Base-by-base conservation (phyloP, 1,284 basidiomycete species). In the Rhodotorula mucilaginosa region DNA sequence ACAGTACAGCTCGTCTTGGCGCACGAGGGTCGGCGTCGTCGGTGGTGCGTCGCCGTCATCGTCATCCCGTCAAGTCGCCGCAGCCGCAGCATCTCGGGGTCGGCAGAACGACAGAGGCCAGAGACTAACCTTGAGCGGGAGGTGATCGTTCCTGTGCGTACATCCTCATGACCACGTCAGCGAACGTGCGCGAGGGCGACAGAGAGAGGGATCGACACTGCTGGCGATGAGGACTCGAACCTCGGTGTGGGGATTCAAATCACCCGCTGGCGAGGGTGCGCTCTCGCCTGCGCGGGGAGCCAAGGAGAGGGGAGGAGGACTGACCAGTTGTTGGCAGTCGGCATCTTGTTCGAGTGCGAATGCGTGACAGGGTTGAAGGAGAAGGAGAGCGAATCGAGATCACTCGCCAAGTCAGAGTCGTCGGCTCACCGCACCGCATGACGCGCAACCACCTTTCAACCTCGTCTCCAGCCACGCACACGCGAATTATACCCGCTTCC, bases 111-210 rank as follows among this genome's bases (percentile, higher is more conserved):
- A 44, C 39, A 13, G 2, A 44, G 39, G 10, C 39, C 1, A 44
- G 39, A 44, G 8, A 52, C 51, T 56, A 16, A 70, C 71, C 71
- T 75, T 74, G 69, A 75, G 71, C 3, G 69, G 62, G 29, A 75
- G 67, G 60, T 75, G 67, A 52, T 75, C 74, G 31, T 62, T 68
- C 74, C 74, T 75, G 69, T 39, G 19, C 16, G 12, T 19, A 48
- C 29, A 21, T 29, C 31, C 5, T 10, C 19, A 1, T 15, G 44
- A 46, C 5, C 8, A 21, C 5, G 67, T 49, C 47, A 57, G 47
- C 23, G 16, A 26, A 19, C 13, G 29, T 48, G n/a, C 10, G 59
- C 47, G 21, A 8, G 58, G 29, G 34, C 21, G 3, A 34, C 13
- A 21, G n/a, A 10, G 47, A 29, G 47, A 47, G 56, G 29, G 44